These are phyloP conservation scores for Chlorella sp. DNA, from an alignment of 139 green algal genomes.

Conservation along the genomic window DNA sequence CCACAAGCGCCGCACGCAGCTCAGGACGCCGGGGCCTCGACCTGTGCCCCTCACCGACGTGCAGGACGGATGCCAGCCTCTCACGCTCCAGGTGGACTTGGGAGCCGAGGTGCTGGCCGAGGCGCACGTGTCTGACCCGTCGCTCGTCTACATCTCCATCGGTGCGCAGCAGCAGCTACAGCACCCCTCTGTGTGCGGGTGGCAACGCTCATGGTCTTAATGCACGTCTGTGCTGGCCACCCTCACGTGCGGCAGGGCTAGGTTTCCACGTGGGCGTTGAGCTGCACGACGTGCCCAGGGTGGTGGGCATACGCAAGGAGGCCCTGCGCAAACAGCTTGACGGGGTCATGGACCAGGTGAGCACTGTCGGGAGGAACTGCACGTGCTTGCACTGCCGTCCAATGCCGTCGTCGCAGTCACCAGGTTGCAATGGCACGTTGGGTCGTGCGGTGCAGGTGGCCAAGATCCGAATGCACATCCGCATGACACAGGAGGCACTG, in stretches of 20 bases:
- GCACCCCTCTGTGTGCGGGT: too few relatives aligned
- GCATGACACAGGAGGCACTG: not conserved
- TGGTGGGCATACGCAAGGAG: not conserved
- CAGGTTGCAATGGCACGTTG: not conserved
- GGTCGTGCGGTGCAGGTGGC: not conserved
- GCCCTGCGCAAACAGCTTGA: not conserved
- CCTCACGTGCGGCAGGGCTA: not conserved
- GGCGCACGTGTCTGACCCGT: slow-evolving; percentile 2
- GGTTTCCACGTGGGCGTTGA: not conserved
- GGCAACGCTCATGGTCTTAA: too few relatives aligned
- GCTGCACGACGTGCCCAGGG: not conserved
- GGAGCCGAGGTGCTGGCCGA: not conserved
- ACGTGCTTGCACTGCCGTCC: too few relatives aligned
- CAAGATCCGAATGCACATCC: not conserved
- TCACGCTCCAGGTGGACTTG: not conserved
- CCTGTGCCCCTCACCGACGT: not conserved
- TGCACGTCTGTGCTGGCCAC: too few relatives aligned
- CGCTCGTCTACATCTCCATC: not conserved
- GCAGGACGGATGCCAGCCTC: not conserved
- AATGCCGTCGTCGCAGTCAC: not conserved
- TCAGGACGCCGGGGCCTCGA: not conserved
- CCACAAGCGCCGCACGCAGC: not conserved
- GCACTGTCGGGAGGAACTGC: not conserved
- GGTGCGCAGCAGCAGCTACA: too few relatives aligned
- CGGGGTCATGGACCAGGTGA: not conserved